Evolutionary conservation across 2,329 filamentous ascomycete genomes (phyloP), one percentile per base, ranked within the genome.

Genomic region (Botryotinia narcissicola): DNA sequence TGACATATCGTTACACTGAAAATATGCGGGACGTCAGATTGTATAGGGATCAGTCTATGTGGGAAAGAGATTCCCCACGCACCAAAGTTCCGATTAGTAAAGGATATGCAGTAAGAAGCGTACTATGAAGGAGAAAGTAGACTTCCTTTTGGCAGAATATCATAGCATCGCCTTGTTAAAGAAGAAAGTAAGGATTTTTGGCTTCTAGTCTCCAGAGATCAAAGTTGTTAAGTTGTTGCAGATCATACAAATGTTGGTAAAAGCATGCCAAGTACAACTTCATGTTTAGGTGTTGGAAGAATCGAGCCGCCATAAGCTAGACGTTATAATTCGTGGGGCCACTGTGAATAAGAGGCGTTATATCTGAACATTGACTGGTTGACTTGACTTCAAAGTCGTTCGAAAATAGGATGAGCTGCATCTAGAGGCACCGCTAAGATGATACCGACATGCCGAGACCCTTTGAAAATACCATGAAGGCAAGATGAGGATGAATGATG

Each of bases 21-120:
- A 71, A 66, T 25, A 66, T 66, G 70, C 60, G 40, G 46, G 16
- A 29, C 54, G 22, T 51, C 60, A 40, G 59, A 66, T 66, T 66
- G 35, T 71, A 25, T 54, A 20, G 25, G 35, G 20, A 25, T 32
- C 32, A 54, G 40, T 40, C 32, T 29, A 54, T 14, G 54, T 46
- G 18, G 60, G 32, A 64, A 32, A 44, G 18, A 42, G 32, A 29
- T 57, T 57, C 44, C 44, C 35, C 20, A 25, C 51, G n/a, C 60
- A 66, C 29, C 60, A 71, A 25, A 16, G 16, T 22, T 57, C 35
- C n/a, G 37, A 25, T 66, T 66, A 40, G 60, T 66, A 44, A 57
- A 71, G 40, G 60, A 54, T 66, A 57, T 71, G 60, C 70, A 64
- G 70, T 71, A 32, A 71, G 69, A 46, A 63, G 4, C 44, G 22